Percentiles rank a stretch among this genome's conserved stretches.
Evolutionary conservation across 1,284 basidiomycete genomes (phyloP).

Genomic region (Sphagnurus paluster): DNA sequence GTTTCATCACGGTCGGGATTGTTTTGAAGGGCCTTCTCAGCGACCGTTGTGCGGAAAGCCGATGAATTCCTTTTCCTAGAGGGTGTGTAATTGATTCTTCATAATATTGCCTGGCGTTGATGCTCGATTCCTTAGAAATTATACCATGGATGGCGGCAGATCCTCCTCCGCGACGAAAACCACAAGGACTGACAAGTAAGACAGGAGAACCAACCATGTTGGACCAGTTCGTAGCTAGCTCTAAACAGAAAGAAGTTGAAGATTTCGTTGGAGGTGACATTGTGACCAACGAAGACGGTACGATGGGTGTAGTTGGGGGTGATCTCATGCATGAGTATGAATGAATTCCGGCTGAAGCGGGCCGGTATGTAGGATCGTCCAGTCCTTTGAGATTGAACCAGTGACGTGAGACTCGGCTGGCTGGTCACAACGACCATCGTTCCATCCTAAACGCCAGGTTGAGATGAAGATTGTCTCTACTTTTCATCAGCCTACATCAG

Average conservation of each 20-base stretch:
- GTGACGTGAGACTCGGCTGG: neutral
- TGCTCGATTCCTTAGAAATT: slow-evolving; percentile 41
- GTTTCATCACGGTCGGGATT: neutral
- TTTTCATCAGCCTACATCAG: slow-evolving; percentile 66
- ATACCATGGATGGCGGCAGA: slow-evolving; percentile 50
- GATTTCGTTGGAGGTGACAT: slow-evolving; percentile 26
- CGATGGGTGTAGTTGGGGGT: slow-evolving; percentile 33
- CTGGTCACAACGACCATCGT: slow-evolving; percentile 6
- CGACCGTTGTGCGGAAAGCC: slow-evolving; percentile 57
- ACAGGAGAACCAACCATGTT: slow-evolving; percentile 38
- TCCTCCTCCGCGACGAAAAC: slow-evolving; percentile 41
- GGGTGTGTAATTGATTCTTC: slow-evolving; percentile 31
- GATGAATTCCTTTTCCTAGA: slow-evolving; percentile 78
- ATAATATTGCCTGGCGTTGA: neutral
- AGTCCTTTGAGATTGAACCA: neutral
- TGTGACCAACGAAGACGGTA: slow-evolving; percentile 41
- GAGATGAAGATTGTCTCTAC: slow-evolving; percentile 70
- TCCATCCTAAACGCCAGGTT: neutral
- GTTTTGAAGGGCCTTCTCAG: slow-evolving; percentile 33
- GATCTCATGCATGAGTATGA: slow-evolving; percentile 17
- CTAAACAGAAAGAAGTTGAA: slow-evolving; percentile 24
- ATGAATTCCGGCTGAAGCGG: slow-evolving; percentile 6
- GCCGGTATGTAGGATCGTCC: neutral
- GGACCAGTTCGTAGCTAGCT: slow-evolving; percentile 41
- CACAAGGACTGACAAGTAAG: slow-evolving; percentile 30